Percentiles rank a stretch among this genome's conserved stretches.
Evolutionary conservation across 305 asterid species (phyloP).

Genomic region (Stenogyne calaminthoides): DNA sequence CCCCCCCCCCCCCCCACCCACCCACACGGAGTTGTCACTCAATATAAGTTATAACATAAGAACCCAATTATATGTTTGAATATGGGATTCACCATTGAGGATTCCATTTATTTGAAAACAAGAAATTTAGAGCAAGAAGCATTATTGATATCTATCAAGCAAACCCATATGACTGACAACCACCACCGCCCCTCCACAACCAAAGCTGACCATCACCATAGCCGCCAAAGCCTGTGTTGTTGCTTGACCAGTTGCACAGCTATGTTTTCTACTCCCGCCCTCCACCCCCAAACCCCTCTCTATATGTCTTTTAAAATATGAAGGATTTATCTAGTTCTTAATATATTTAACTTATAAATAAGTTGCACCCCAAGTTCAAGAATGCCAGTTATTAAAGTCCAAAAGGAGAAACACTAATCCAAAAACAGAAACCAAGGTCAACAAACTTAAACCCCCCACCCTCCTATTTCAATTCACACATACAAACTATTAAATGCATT

Average conservation of each 20-base stretch:
- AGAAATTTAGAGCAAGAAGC: not conserved
- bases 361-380: not conserved
- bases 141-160: not conserved
- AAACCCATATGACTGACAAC: not conserved
- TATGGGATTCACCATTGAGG: not conserved
- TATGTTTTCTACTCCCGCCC: not conserved
- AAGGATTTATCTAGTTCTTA: not conserved
- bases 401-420: not conserved
- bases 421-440: conserved; percentile 11
- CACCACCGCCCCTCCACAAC: too few relatives aligned
- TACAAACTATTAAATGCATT: not conserved
- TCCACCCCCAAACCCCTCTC: too few relatives aligned
- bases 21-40: too few relatives aligned
- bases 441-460: not conserved
- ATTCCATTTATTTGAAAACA: not conserved
- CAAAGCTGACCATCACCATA: too few relatives aligned
- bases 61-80: not conserved
- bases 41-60: too few relatives aligned
- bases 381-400: not conserved
- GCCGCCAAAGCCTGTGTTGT: not conserved
- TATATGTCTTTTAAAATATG: not conserved
- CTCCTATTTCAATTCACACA: not conserved
- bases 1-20: too few relatives aligned
- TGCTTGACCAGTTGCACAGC: not conserved
- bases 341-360: not conserved